A percentile compares a stretch with the other conserved stretches of the same genome.
phyloP scores from a whole-genome alignment of 2,329 filamentous ascomycete species.

The Fusarium vanettenii region DNA sequence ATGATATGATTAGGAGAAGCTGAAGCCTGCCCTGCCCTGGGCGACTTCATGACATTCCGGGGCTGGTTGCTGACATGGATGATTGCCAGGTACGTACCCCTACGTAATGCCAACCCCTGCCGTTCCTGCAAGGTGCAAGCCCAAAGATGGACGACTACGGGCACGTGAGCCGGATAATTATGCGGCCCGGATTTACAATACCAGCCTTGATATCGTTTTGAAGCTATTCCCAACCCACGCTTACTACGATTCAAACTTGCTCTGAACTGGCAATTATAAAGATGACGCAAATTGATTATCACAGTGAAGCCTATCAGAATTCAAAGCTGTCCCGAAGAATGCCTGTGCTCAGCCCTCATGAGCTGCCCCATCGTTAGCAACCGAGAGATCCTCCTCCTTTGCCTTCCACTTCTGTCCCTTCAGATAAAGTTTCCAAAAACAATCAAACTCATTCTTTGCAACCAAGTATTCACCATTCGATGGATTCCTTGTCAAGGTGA shows the following conservation, averaged over 20 bases:
- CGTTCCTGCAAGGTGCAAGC: constrained; percentile 1
- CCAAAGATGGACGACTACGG: constrained; percentile 1
- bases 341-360: not conserved
- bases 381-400: not conserved
- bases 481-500: not conserved
- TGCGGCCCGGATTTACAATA: not conserved
- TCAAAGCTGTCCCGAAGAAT: not conserved
- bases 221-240: not conserved
- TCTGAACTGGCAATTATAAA: not conserved
- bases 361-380: not conserved
- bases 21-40: constrained; percentile 23
- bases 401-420: not conserved
- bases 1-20: constrained; percentile 27
- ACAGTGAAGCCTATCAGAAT: not conserved
- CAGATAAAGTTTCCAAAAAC: not conserved
- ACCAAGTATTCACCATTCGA: not conserved
- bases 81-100: constrained; percentile 35
- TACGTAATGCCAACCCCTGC: constrained; percentile 26
- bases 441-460: not conserved
- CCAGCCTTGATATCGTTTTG: not conserved
- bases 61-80: constrained; percentile 35
- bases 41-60: constrained; percentile 41
- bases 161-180: not conserved
- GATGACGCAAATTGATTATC: not conserved
- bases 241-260: not conserved